phyloP scores from a whole-genome alignment of 2,329 filamentous ascomycete genomes.

The Thielaviopsis musarum region DNA sequence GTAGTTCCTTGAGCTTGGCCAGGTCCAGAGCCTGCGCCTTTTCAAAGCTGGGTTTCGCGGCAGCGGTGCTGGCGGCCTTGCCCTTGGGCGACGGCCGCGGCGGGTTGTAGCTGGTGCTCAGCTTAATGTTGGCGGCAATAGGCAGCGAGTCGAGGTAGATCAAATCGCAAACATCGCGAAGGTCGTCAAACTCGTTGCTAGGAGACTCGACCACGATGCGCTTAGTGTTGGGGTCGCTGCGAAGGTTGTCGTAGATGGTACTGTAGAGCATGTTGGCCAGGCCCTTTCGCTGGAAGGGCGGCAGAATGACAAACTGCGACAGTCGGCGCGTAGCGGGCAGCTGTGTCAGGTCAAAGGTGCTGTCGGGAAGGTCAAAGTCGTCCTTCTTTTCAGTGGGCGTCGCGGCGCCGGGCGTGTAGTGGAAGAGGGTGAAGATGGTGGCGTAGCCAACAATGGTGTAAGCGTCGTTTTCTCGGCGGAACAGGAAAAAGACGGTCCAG shows the following conservation, averaged over 20 bases:
- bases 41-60: conserved; percentile 7
- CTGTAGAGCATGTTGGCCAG: conserved; percentile 70
- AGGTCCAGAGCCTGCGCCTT: conserved; percentile 22
- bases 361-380: conserved; percentile 28
- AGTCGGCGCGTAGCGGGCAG: conserved; percentile 68
- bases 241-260: conserved; percentile 54
- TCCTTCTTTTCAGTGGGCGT: conserved; percentile 10
- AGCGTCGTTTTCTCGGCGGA: conserved; percentile 29
- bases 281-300: conserved; percentile 67
- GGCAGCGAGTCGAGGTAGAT: conserved; percentile 42
- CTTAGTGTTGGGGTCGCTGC: conserved; percentile 48
- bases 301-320: conserved; percentile 84
- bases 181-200: conserved; percentile 67
- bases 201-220: conserved; percentile 93
- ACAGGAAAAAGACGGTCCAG: conserved; percentile 87
- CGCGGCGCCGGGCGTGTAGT: conserved; percentile 31
- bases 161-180: conserved; percentile 61
- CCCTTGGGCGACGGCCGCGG: conserved; percentile 26
- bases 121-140: conserved; percentile 37
- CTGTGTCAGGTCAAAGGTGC: conserved; percentile 34
- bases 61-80: not conserved
- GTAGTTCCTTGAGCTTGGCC: conserved; percentile 37
- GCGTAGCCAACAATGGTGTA: conserved; percentile 81
- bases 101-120: conserved; percentile 35
- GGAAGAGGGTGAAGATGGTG: conserved; percentile 78